A percentile compares a stretch with the other conserved stretches of the same genome.
phyloP scores from a whole-genome alignment of 2,329 filamentous ascomycete genomes.

The Talaromyces sp. region DNA sequence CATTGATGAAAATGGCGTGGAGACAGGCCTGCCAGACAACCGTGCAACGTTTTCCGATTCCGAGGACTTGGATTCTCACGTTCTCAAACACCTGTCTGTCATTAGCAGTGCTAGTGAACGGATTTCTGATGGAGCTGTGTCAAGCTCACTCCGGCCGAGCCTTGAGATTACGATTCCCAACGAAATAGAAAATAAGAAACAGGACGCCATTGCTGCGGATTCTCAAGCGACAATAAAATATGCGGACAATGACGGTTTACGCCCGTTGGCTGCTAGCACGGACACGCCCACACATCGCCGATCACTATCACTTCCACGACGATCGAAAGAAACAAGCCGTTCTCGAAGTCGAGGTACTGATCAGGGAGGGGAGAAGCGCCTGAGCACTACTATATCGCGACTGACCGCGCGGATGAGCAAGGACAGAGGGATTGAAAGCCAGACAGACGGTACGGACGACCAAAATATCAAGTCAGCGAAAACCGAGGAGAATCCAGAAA shows the following conservation, averaged over 20 bases:
- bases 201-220: constrained; percentile 23
- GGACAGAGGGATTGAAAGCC: constrained; percentile 5
- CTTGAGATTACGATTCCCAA: constrained; percentile 31
- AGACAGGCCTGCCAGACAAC: constrained; percentile 25
- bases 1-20: constrained; percentile 61
- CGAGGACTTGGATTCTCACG: constrained; percentile 15
- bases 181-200: constrained; percentile 14
- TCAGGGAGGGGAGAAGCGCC: constrained; percentile 30
- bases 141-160: constrained; percentile 28
- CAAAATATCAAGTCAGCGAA: not conserved
- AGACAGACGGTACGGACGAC: not conserved
- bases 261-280: not conserved
- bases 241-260: constrained; percentile 17
- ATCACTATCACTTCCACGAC: constrained; percentile 22
- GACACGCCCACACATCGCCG: constrained; percentile 8
- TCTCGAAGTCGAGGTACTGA: constrained; percentile 31
- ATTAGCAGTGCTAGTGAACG: constrained; percentile 16
- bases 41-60: constrained; percentile 23
- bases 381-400: constrained; percentile 31
- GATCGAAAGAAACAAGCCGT: constrained; percentile 25
- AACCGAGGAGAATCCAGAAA: not conserved
- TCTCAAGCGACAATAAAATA: constrained; percentile 19
- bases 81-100: constrained; percentile 15
- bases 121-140: constrained; percentile 15
- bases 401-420: constrained; percentile 18